Evolutionary conservation across 345 rosid genomes (phyloP).

Genomic region (Bretschneidera sinensis): DNA sequence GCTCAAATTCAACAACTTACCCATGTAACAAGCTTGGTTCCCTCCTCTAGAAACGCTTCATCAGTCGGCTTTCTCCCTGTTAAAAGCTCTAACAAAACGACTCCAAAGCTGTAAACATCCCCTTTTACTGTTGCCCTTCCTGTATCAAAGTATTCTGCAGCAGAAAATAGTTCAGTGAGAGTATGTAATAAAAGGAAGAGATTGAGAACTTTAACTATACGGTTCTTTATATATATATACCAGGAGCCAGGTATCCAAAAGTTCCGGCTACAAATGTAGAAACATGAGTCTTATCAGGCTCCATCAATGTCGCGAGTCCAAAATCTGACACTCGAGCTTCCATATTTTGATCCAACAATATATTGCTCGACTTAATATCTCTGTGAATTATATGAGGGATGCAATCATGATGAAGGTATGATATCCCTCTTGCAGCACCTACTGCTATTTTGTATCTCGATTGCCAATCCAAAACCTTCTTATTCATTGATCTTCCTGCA

Average conservation of each 20-base stretch:
- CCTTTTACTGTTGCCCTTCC: constrained; percentile 79
- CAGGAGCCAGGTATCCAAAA: constrained; percentile 85
- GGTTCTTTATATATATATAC: constrained; percentile 27
- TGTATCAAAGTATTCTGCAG: constrained; percentile 74
- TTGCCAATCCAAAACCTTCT: constrained; percentile 52
- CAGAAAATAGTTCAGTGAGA: background rate
- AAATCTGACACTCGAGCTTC: constrained; percentile 86
- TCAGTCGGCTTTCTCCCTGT: constrained; percentile 76
- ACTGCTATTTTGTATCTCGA: constrained; percentile 61
- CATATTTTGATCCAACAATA: constrained; percentile 75
- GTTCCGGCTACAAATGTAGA: constrained; percentile 83
- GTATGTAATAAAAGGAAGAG: background rate
- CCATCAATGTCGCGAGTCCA: constrained; percentile 79
- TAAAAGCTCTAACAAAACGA: constrained; percentile 70
- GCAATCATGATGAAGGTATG: constrained; percentile 88
- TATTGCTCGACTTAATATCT: constrained; percentile 82
- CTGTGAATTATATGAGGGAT: constrained; percentile 87
- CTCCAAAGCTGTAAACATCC: constrained; percentile 87
- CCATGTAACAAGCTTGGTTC: constrained; percentile 91
- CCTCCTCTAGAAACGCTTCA: constrained; percentile 74
- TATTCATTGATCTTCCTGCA: constrained; percentile 44
- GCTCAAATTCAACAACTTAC: constrained; percentile 25
- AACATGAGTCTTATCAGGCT: constrained; percentile 75
- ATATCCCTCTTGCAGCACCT: constrained; percentile 83
- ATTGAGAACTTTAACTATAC: background rate